Evolutionary conservation across 140 eudicot species (phyloP).

Genomic region (Anethum foeniculum): DNA sequence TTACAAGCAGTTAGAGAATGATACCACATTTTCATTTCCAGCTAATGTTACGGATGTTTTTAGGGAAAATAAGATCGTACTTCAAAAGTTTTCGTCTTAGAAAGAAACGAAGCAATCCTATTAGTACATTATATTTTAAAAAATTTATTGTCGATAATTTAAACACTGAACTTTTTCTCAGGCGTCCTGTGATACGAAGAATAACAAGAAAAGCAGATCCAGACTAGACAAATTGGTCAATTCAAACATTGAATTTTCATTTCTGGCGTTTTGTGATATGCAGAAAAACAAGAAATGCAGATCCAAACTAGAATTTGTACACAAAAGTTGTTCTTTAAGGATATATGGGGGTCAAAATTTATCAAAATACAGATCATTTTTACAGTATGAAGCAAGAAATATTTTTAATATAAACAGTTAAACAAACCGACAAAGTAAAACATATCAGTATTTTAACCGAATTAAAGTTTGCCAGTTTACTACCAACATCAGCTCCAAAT

Average conservation of each 20-base stretch:
- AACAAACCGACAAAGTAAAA: too few relatives aligned
- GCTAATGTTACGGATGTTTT: not conserved
- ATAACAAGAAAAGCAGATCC: not conserved
- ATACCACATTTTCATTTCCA: not conserved
- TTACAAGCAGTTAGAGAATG: not conserved
- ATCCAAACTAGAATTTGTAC: not conserved
- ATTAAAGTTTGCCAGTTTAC: not conserved
- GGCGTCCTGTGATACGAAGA: not conserved
- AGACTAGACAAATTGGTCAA: not conserved
- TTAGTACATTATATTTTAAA: not conserved
- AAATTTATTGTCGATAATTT: not conserved
- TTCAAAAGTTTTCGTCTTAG: not conserved
- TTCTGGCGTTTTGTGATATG: not conserved
- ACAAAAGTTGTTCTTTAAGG: not conserved
- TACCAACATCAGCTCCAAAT: not conserved
- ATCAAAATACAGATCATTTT: not conserved
- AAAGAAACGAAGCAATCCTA: not conserved
- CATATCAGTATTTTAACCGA: not conserved
- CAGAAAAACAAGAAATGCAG: not conserved
- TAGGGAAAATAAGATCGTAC: not conserved
- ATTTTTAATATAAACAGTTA: too few relatives aligned
- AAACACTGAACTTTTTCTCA: not conserved
- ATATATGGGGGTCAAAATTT: not conserved
- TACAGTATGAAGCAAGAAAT: not conserved
- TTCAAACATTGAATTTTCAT: not conserved